Base-by-base conservation (phyloP, 202 grass and related monocot species). In the Cymbopogon flexuosus region DNA sequence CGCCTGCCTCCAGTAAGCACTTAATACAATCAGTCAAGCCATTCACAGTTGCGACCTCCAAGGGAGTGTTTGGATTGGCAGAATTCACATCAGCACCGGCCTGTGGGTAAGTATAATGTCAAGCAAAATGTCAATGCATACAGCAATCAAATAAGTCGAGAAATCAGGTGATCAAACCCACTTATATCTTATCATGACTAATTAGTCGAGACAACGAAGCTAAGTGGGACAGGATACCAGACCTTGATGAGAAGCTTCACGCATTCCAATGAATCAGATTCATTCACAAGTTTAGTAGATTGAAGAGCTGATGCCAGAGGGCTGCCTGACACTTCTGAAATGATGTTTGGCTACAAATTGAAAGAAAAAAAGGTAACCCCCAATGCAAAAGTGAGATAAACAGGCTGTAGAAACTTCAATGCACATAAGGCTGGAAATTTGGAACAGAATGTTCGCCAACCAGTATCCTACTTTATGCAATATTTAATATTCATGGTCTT, bases 51-150 rank as follows among this genome's bases (percentile, higher is more conserved):
- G 51, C 18, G 3, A 21, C n/a, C 18, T 21, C 49, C 51, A 56
- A 21, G 51, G 51, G 51, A 9, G 18, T 56, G 6, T 56, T 56
- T 56, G n/a, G 51, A 21, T 2, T 8, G n/a, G n/a, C 51, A 56
- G 51, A 56, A 21, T 56, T 56, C 51, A 56, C 51, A 56, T 56
- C n/a, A 56, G 51, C 51, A 56, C 51, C 51, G 0, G 51, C 51
- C 51, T 56, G n/a, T 21, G n/a, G 7, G 51, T 19, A 2, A 16
- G 61, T 35, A 64, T 16, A 64, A 64, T 64, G 13, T 8, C 30
- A 64, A 64, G 60, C 4, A 49, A 81, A 71, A 60, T 81, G 18
- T 11, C 13, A 81, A 83, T 60, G 8, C 54, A 58, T 60, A 27
- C 21, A 60, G 3, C 22, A 60, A 60, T 60, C 57, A 22, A 60